Percentiles rank a stretch among this genome's conserved stretches.
Evolutionary conservation across 202 grass and related monocot species (phyloP).

Genomic region (Panicum virgatum): DNA sequence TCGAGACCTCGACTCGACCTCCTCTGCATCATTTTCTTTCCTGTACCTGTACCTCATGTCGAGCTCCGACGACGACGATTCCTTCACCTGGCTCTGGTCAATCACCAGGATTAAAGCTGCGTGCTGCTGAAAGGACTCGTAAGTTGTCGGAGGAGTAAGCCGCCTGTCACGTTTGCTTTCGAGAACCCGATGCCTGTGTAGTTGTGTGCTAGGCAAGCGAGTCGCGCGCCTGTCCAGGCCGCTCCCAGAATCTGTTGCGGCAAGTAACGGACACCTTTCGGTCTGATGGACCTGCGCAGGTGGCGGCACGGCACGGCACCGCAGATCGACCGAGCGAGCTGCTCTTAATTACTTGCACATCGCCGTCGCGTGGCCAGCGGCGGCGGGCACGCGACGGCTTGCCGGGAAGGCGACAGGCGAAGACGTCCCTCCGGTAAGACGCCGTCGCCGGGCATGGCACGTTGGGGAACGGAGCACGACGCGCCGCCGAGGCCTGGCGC

Average conservation of each 20-base stretch:
- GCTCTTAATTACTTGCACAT: background rate
- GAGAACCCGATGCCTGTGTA: background rate
- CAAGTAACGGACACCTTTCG: background rate
- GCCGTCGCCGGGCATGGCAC: background rate
- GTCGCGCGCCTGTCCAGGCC: background rate
- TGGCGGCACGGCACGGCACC: background rate
- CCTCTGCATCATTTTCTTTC: too few relatives aligned
- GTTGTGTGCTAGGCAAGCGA: background rate
- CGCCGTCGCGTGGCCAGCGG: background rate
- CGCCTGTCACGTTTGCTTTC: background rate
- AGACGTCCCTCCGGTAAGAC: background rate
- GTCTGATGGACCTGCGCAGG: background rate
- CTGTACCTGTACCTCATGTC: too few relatives aligned
- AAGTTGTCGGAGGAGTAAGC: too few relatives aligned
- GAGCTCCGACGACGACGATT: too few relatives aligned
- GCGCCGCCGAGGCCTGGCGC: too few relatives aligned
- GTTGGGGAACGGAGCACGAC: background rate
- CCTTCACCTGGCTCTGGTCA: too few relatives aligned
- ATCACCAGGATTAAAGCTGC: background rate
- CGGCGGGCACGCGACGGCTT: background rate
- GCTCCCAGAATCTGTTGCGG: background rate
- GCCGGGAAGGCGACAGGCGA: background rate
- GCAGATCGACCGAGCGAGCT: background rate
- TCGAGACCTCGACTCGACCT: too few relatives aligned
- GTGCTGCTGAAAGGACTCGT: background rate